A percentile compares a stretch with the other conserved stretches of the same genome.
These are phyloP conservation scores for Microbotryum saponariae DNA, from an alignment of 1,284 basidiomycete genomes.

Conservation along the genomic window DNA sequence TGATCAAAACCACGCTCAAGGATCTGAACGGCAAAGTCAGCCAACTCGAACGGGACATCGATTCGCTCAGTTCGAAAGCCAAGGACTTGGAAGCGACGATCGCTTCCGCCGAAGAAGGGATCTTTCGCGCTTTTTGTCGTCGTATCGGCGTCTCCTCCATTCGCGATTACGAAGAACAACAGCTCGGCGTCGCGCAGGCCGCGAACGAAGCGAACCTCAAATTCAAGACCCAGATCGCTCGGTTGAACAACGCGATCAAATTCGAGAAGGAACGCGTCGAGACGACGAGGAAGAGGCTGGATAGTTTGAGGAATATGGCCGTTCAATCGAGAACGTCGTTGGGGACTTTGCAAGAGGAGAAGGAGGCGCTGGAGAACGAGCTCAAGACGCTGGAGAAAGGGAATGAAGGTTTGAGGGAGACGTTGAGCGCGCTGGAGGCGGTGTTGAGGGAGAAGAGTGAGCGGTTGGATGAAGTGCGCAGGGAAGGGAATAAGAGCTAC, in stretches of 20 bases:
- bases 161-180: constrained; percentile 88
- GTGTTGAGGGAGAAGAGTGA: constrained; percentile 58
- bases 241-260: constrained; percentile 70
- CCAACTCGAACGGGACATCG: constrained; percentile 50
- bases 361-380: constrained; percentile 7
- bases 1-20: constrained; percentile 58
- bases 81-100: constrained; percentile 55
- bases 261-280: constrained; percentile 70
- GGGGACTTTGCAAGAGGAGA: constrained; percentile 17
- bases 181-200: constrained; percentile 76
- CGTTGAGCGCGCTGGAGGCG: constrained; percentile 12
- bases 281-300: constrained; percentile 57
- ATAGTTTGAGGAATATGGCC: constrained; percentile 42
- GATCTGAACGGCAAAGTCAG: constrained; percentile 58
- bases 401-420: constrained; percentile 51
- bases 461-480: constrained; percentile 67
- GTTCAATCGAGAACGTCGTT: background rate
- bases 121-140: constrained; percentile 73
- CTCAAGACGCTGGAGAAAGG: constrained; percentile 19
- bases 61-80: constrained; percentile 53
- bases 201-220: constrained; percentile 76
- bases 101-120: constrained; percentile 67
- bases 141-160: constrained; percentile 76
- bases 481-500: constrained; percentile 58
- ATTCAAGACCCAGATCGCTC: constrained; percentile 78